Evolutionary conservation across 768 basidiomycete genomes (phyloP), one percentile per base, ranked within the genome.

Genomic region (Austroboletus eburneus): DNA sequence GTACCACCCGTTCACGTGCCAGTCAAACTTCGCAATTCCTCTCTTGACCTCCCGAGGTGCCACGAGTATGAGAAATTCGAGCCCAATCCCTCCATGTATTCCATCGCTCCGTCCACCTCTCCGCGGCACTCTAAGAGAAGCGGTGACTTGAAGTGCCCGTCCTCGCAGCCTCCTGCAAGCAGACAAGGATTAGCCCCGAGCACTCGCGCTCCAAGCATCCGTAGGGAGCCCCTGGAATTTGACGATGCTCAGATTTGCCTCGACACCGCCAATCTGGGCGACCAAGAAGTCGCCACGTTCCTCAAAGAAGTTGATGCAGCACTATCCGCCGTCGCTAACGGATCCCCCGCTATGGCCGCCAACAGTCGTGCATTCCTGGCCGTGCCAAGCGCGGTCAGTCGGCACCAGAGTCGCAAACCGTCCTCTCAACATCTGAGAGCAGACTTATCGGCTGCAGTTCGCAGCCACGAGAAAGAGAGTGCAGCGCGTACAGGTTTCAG

Each of bases 271-370:
- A 63, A 56, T 41, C 36, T 62, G 2, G 54, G 58, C 3, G 62
- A 65, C 37, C 62, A 63, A 47, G 62, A 63, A 50, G 54, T 63
- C 24, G 62, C 63, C 33, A 60, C 60, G 38, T 63, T 63, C 46
- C 57, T 63, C 40, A 65, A 60, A 43, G 62, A 63, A 27, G 60
- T 63, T 20, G 62, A 63, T 22, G 62, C 62, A 24, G 62, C 62
- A 1, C 42, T 63, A 39, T 60, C 62, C 8, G 56, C 58, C 18
- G 22, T 65, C 23, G 50, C 50, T 24, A 57, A 50, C 17, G 56
- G 62, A 18, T 54, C 63, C 29, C 60, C 57, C 9, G 63, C 57
- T 10, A 60, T 60, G 1, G 61, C 62, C 30, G 61, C 63, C 33
- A 63, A 63, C 36, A 65, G 62, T 27, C 63, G 57, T 27, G 63